Conservation (phyloP, 1,139 yeast species). For the Saccharomycopsis crataegensis region DNA sequence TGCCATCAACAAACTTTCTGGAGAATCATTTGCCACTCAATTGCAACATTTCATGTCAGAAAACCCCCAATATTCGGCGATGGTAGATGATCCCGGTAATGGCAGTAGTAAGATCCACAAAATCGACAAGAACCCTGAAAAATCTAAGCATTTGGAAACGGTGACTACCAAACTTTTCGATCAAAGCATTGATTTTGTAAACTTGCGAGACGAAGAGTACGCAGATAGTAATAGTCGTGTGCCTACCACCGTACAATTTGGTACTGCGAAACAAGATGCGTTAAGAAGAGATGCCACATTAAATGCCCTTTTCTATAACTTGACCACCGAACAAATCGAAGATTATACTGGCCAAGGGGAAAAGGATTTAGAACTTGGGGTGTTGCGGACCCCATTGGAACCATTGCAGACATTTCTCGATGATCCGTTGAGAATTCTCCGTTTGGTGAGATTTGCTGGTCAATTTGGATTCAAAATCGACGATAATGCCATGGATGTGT, state of each 20-base stretch:
- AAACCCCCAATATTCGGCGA: slow-evolving; percentile 18
- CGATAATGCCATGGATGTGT: slow-evolving; percentile 50
- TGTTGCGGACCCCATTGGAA: slow-evolving; percentile 79
- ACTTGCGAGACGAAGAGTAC: slow-evolving; percentile 80
- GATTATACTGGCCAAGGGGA: slow-evolving; percentile 78
- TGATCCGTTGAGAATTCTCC: slow-evolving; percentile 83
- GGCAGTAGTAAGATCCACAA: slow-evolving; percentile 45
- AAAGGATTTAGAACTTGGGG: slow-evolving; percentile 58
- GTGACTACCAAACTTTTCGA: slow-evolving; percentile 85
- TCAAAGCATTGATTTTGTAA: slow-evolving; percentile 85
- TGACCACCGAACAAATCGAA: slow-evolving; percentile 60
- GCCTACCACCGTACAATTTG: slow-evolving; percentile 58
- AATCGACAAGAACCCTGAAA: slow-evolving; percentile 87
- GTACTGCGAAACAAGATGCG: slow-evolving; percentile 91
- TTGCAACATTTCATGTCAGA: slow-evolving; percentile 45
- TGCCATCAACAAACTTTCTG: slow-evolving; percentile 77
- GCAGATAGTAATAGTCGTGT: slow-evolving; percentile 67
- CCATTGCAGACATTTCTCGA: slow-evolving; percentile 83
- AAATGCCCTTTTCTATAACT: slow-evolving; percentile 83
- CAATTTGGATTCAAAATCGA: slow-evolving; percentile 67
- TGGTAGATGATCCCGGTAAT: background rate
- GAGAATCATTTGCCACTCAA: slow-evolving; percentile 74
- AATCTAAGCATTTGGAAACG: slow-evolving; percentile 92
- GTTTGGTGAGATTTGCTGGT: slow-evolving; percentile 80
- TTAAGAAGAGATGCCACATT: slow-evolving; percentile 89